Evolutionary conservation across 2,329 filamentous ascomycete genomes (phyloP), one percentile per base, ranked within the genome.

Genomic region (Sclerotinia spermophila): DNA sequence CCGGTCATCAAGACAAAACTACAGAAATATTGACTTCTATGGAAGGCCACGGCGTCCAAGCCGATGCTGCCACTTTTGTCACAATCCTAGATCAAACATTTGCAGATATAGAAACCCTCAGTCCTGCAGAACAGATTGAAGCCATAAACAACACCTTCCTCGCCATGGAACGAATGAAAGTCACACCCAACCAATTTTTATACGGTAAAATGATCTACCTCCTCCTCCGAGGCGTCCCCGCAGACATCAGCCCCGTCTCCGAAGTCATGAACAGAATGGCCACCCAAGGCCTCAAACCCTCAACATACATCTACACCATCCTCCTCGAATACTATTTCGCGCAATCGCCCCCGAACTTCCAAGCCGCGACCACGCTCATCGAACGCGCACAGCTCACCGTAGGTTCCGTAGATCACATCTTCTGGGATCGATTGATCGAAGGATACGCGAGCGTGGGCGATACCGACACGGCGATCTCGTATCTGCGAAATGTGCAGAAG

Each of bases 271-370:
- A 82, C 1, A 86, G 90, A 78, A 91, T 96, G 85, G 81, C 82
- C 66, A 75, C 77, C 8, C 81, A 83, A 35, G 84, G 85, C 30
- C 76, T 90, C 58, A 78, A 84, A 62, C 84, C 88, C 2, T 86
- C 86, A 5, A 80, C 87, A 1, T 86, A 93, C 75, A 91, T 93
- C 76, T 92, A 92, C 82, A 94, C 92, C 35, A 91, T 90, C 76
- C 85, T 96, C 30, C 82, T 92, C 60, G 86, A 90, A 60, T 84
- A 91, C 77, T 90, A 90, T 78, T 90, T 94, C 77, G 76, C 82
- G 13, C 84, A 83, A 66, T 72, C 81, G 1, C 87, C 87, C 2
- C 88, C 89, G 0, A 84, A 91, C 74, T 81, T 92, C 42, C 79
- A 81, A 2, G 86, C 86, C 21, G 84, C 92, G n/a, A 84, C 87